Evolutionary conservation across 192 early-diverging fungal genomes (phyloP).

Genomic region (Diversispora epigaea): DNA sequence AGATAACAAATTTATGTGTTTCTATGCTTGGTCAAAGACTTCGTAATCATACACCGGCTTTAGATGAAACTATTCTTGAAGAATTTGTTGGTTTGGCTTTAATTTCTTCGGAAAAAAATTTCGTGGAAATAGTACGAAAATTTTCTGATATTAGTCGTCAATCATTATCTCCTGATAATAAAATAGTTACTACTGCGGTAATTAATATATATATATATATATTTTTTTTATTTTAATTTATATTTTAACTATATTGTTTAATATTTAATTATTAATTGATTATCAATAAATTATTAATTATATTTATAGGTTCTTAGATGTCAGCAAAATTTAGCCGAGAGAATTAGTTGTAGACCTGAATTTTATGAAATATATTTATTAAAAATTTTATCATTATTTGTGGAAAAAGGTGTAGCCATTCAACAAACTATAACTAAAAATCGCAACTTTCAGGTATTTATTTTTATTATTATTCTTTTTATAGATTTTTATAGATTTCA

Average conservation of each 20-base stretch:
- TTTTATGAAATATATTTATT: conserved; percentile 54
- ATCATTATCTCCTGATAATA: conserved; percentile 44
- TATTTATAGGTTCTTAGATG: conserved; percentile 45
- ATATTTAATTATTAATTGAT: conserved; percentile 4
- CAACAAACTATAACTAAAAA: conserved; percentile 46
- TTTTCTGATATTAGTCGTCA: conserved; percentile 49
- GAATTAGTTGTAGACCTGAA: conserved; percentile 51
- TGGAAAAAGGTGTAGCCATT: conserved; percentile 61
- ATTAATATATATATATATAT: too few species aligned
- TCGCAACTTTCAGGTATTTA: conserved; percentile 43
- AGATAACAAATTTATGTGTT: conserved; percentile 61
- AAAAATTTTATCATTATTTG: conserved; percentile 56
- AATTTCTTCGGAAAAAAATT: conserved; percentile 51
- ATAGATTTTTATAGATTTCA: background rate
- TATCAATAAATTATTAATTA: background rate
- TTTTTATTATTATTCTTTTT: background rate
- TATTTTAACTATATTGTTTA: background rate
- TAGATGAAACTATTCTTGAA: conserved; percentile 54
- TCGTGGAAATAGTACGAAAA: conserved; percentile 60
- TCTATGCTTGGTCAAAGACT: conserved; percentile 67
- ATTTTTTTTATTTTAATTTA: too few species aligned
- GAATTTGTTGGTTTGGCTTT: conserved; percentile 63
- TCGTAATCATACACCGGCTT: conserved; percentile 48
- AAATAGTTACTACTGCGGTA: conserved; percentile 52
- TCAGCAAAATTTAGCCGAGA: conserved; percentile 49